Evolutionary conservation across 1,284 basidiomycete species (phyloP).

Genomic region (Ganoderma resinaceum): DNA sequence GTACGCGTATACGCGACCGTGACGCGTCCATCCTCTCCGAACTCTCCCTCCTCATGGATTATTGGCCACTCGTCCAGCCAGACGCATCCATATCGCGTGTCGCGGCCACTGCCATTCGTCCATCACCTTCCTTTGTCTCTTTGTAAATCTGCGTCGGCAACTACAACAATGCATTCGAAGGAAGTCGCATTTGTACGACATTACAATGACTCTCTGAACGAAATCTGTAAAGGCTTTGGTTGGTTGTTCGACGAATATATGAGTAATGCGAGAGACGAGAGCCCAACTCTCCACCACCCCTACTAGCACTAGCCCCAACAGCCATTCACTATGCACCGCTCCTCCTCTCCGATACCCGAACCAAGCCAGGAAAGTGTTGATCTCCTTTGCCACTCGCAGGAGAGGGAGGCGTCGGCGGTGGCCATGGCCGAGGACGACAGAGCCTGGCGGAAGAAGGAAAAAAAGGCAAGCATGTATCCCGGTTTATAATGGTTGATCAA

Average conservation of each 20-base stretch:
- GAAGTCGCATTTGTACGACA: neutral
- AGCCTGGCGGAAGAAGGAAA: neutral
- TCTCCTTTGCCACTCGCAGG: neutral
- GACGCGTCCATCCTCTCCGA: neutral
- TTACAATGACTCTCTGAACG: neutral
- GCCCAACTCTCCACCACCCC: neutral
- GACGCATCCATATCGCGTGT: neutral
- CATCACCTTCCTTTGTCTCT: neutral
- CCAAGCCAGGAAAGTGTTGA: neutral
- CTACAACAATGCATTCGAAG: neutral
- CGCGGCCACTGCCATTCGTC: constrained; percentile 1
- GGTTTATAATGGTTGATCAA: too few relatives aligned
- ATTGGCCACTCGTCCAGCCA: constrained; percentile 8
- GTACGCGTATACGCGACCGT: constrained; percentile 14
- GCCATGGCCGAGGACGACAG: neutral
- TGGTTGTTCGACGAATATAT: neutral
- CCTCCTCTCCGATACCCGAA: neutral
- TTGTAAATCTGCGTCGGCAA: neutral
- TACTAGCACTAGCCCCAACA: too few relatives aligned
- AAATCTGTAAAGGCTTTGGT: neutral
- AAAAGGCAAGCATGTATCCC: neutral
- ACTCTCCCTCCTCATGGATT: too few relatives aligned
- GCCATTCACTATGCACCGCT: neutral
- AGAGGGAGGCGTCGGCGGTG: neutral
- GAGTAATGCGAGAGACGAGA: neutral